A percentile compares a stretch with the other conserved stretches of the same genome.
These are phyloP conservation scores for Cornus florida DNA, from an alignment of 148 eudicot genomes.

Conservation along the genomic window DNA sequence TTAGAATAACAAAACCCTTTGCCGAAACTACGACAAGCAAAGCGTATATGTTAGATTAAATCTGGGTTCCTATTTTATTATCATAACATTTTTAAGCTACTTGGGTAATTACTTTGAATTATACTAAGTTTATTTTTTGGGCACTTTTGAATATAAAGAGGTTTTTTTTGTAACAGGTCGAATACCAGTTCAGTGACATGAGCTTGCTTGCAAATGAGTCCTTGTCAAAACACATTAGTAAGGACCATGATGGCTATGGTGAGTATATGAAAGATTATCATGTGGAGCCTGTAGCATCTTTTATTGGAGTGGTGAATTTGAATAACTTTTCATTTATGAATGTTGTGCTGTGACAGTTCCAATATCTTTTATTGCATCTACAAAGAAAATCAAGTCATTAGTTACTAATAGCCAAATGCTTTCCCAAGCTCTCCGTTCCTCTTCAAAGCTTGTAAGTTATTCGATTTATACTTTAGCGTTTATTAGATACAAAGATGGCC, in stretches of 20 bases:
- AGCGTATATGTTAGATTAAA: neutral
- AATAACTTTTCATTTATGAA: neutral
- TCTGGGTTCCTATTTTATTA: neutral
- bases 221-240: slow-evolving; percentile 65
- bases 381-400: slow-evolving; percentile 77
- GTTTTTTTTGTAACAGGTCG: slow-evolving; percentile 51
- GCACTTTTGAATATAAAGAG: neutral
- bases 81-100: neutral
- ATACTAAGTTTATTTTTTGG: neutral
- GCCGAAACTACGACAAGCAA: neutral
- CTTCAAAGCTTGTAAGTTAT: slow-evolving; percentile 68
- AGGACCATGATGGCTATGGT: slow-evolving; percentile 95
- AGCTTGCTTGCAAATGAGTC: slow-evolving; percentile 90
- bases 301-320: neutral
- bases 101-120: neutral
- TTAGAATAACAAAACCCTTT: neutral
- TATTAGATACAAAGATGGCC: neutral
- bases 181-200: slow-evolving; percentile 88
- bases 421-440: slow-evolving; percentile 72
- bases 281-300: neutral
- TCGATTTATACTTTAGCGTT: neutral
- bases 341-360: slow-evolving; percentile 56
- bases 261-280: slow-evolving; percentile 17
- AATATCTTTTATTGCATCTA: slow-evolving; percentile 66
- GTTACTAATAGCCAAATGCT: slow-evolving; percentile 54